phyloP scores from a whole-genome alignment of 83 land plant species.

The Picea mariana region DNA sequence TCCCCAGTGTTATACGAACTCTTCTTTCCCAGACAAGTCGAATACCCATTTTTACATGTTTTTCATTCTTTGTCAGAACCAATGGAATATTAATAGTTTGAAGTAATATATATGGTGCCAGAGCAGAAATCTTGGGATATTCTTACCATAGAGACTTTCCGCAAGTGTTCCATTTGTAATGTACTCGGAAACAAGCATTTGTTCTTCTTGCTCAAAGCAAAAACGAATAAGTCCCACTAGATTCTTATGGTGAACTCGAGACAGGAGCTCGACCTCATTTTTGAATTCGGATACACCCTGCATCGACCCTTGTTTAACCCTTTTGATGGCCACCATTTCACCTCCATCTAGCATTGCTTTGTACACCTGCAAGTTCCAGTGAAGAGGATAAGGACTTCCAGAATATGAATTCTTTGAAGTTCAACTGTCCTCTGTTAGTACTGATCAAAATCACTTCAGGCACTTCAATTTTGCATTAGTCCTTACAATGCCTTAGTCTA shows the following conservation, averaged over 20 bases:
- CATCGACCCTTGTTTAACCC: slow-evolving; percentile 49
- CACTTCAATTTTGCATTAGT: too few relatives aligned
- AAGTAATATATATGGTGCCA: too few relatives aligned
- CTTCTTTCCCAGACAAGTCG: slow-evolving; percentile 46
- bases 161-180: slow-evolving; percentile 49
- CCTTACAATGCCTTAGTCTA: too few relatives aligned
- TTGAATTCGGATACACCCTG: slow-evolving; percentile 61
- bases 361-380: slow-evolving; percentile 52
- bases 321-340: slow-evolving; percentile 55
- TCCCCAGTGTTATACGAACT: slow-evolving; percentile 32
- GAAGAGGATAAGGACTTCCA: too few relatives aligned
- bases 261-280: slow-evolving; percentile 61
- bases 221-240: slow-evolving; percentile 53
- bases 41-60: slow-evolving; percentile 25
- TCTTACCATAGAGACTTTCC: slow-evolving; percentile 44
- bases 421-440: too few relatives aligned
- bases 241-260: slow-evolving; percentile 71
- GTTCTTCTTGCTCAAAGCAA: slow-evolving; percentile 59
- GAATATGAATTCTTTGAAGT: too few relatives aligned
- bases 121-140: too few relatives aligned
- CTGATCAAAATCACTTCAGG: too few relatives aligned
- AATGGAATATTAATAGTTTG: too few relatives aligned
- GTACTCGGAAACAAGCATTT: slow-evolving; percentile 60
- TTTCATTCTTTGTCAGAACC: too few relatives aligned
- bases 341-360: slow-evolving; percentile 38